Conservation (phyloP, 1,284 basidiomycete genomes). For the Ganoderma lingzhi region DNA sequence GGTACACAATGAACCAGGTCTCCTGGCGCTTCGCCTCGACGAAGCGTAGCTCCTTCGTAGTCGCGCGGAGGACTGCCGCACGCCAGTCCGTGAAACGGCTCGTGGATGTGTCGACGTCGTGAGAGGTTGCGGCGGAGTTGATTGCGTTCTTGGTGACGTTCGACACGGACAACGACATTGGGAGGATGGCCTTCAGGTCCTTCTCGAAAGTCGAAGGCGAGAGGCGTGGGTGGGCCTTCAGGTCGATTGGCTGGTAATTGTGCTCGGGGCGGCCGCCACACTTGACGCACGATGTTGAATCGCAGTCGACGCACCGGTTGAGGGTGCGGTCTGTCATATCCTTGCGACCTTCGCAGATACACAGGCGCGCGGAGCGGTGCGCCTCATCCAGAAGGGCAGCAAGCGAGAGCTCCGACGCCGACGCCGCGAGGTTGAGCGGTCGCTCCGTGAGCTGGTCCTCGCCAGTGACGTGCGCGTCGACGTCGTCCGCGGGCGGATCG, state of each 20-base stretch:
- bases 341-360: conserved; percentile 88
- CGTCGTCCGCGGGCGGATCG: conserved; percentile 48
- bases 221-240: conserved; percentile 58
- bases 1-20: conserved; percentile 86
- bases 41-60: conserved; percentile 78
- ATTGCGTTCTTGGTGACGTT: conserved; percentile 64
- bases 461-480: conserved; percentile 70
- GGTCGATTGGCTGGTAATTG: conserved; percentile 66
- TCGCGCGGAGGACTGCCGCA: conserved; percentile 70
- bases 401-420: conserved; percentile 53
- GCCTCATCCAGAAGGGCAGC: conserved; percentile 71
- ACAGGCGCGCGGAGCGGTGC: conserved; percentile 78
- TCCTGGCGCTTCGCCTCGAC: conserved; percentile 89
- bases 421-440: conserved; percentile 75
- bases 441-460: conserved; percentile 69
- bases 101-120: conserved; percentile 53
- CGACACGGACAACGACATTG: conserved; percentile 83
- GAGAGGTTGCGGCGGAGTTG: conserved; percentile 55
- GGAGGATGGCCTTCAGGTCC: conserved; percentile 81
- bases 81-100: conserved; percentile 75
- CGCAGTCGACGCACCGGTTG: conserved; percentile 80
- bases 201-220: conserved; percentile 79
- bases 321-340: conserved; percentile 79
- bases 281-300: conserved; percentile 81
- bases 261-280: conserved; percentile 94